Percentiles rank a stretch among this genome's conserved stretches.
Conservation (phyloP, 2,329 filamentous ascomycete species). For the Trichoderma sp. region DNA sequence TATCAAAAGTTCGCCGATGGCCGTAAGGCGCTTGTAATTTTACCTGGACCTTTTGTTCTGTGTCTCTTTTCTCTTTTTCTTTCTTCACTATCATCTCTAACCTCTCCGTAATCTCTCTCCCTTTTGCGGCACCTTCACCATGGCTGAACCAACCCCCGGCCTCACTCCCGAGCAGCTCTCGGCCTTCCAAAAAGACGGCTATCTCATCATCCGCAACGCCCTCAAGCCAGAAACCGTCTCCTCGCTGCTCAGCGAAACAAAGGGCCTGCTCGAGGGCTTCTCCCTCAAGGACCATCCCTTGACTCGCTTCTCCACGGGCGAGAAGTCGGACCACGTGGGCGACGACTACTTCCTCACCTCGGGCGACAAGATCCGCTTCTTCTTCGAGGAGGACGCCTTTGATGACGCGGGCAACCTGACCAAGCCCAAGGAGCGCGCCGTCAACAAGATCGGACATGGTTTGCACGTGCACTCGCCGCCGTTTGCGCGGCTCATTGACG, state of each 20-base stretch:
- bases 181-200: constrained; percentile 80
- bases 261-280: constrained; percentile 72
- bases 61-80: not conserved
- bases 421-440: constrained; percentile 79
- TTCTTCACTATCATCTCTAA: not conserved
- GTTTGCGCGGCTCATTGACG: constrained; percentile 62
- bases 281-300: constrained; percentile 82
- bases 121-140: constrained; percentile 21
- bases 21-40: not conserved
- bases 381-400: constrained; percentile 96
- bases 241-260: constrained; percentile 72
- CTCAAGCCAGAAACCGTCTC: constrained; percentile 66
- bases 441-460: constrained; percentile 87
- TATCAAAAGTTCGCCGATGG: constrained; percentile 3
- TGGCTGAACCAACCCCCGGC: constrained; percentile 40
- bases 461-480: constrained; percentile 69
- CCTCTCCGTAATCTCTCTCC: not conserved
- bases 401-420: constrained; percentile 61
- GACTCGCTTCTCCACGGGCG: constrained; percentile 90
- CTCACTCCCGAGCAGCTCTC: constrained; percentile 72
- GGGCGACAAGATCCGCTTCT: constrained; percentile 92
- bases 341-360: constrained; percentile 92
- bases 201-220: constrained; percentile 81
- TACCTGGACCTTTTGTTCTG: not conserved
- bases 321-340: constrained; percentile 74